Evolutionary conservation across 2,329 filamentous ascomycete genomes (phyloP), one percentile per base, ranked within the genome.

Genomic region (Blastomyces gilchristii): DNA sequence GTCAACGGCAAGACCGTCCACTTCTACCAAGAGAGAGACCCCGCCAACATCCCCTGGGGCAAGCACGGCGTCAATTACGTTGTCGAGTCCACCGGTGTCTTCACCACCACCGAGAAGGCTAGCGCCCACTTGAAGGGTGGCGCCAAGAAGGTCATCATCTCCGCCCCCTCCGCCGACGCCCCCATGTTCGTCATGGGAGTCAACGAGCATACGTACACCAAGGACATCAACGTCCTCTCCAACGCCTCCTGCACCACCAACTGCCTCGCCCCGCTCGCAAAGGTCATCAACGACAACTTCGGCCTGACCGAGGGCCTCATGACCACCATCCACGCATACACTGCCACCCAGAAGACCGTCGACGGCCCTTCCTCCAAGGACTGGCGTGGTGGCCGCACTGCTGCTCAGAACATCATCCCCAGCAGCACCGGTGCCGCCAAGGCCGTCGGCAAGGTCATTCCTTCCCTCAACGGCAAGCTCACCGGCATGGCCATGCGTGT

Each of bases 181-280:
- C 93, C 93, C 78, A 99, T 99, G 94, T 99, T 95, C 87, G 94
- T 99, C 78, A 95, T 97, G 87, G 94, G 94, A 78, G 94, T 99
- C 83, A 99, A 97, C 86, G 84, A 97, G 82, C 85, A 92, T 79
- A 84, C 81, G 74, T 97, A 97, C 88, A 93, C 90, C 80, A 87
- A 88, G 78, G 89, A 89, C 78, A 85, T 94, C 79, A 83, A 91
- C 74, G 88, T 99, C 79, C 90, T 97, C 83, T 97, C 94, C 83
- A 99, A 99, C 85, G 94, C 94, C 74, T 97, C 94, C 73, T 97
- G 94, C 91, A 99, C 94, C 80, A 97, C 94, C 85, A 99, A 99
- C 90, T 97, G 94, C 88, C 83, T 99, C 81, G 94, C 94, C 80
- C 94, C 94, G 78, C 89, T 99, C 70, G 94, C 94, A 84, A 99